These are phyloP conservation scores for Yamadazyma jaroonii DNA, from an alignment of 1,139 yeast genomes.

Conservation along the genomic window DNA sequence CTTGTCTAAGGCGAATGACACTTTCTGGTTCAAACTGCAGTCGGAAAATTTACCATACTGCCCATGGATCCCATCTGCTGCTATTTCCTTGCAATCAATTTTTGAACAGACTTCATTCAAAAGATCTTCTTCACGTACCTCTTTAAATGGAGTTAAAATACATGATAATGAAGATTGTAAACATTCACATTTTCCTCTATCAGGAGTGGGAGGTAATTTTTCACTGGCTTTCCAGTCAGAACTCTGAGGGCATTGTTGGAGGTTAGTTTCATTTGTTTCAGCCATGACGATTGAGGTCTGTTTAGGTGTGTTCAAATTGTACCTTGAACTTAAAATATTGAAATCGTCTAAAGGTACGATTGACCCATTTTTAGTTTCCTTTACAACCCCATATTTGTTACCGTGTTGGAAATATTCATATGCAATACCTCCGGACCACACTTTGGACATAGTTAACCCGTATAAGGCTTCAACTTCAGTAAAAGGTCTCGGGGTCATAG, in stretches of 20 bases:
- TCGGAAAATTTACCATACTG: conserved; percentile 57
- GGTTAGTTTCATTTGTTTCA: conserved; percentile 2
- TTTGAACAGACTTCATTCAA: conserved; percentile 48
- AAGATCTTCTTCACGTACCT: conserved; percentile 26
- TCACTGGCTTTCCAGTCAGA: conserved; percentile 42
- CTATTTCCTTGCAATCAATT: conserved; percentile 51
- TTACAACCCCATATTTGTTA: conserved; percentile 35
- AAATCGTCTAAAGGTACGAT: conserved; percentile 45
- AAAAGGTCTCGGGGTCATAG: conserved; percentile 53
- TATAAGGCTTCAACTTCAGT: conserved; percentile 43
- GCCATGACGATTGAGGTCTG: conserved; percentile 15
- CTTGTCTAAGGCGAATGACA: conserved; percentile 53
- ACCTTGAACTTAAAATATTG: conserved; percentile 30
- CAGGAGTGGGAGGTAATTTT: conserved; percentile 54
- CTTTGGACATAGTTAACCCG: conserved; percentile 33
- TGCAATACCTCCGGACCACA: conserved; percentile 43
- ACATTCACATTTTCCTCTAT: conserved; percentile 54
- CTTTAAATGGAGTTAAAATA: conserved; percentile 35
- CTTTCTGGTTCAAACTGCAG: conserved; percentile 50
- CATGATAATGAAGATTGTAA: conserved; percentile 51
- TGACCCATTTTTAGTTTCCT: conserved; percentile 22
- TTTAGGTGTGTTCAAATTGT: conserved; percentile 28
- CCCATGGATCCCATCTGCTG: conserved; percentile 47
- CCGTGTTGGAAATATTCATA: conserved; percentile 38
- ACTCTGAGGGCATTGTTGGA: conserved; percentile 7